phyloP scores from a whole-genome alignment of 2,329 filamentous ascomycete species.

The Arachnomyces sp. region DNA sequence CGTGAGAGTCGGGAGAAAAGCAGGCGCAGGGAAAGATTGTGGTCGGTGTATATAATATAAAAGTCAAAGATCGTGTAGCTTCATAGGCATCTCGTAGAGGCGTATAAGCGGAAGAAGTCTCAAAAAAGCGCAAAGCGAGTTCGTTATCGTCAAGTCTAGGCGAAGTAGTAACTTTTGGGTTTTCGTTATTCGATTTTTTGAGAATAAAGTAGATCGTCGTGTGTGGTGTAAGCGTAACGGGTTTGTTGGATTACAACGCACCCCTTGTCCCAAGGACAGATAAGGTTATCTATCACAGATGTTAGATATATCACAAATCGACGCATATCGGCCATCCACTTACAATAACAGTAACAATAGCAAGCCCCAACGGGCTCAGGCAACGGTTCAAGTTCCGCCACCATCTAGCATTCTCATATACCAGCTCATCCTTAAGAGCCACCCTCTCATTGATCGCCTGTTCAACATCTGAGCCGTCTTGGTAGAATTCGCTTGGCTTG shows the following conservation, averaged over 20 bases:
- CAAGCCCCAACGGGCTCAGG: constrained; percentile 50
- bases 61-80: constrained; percentile 1
- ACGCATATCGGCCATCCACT: constrained; percentile 20
- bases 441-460: constrained; percentile 38
- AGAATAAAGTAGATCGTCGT: neutral
- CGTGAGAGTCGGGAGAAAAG: neutral
- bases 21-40: neutral
- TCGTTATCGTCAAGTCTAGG: neutral
- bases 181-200: neutral
- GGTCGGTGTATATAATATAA: constrained; percentile 4
- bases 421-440: constrained; percentile 38
- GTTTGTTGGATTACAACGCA: constrained; percentile 1
- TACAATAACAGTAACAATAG: constrained; percentile 48
- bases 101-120: too few species aligned
- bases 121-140: constrained; percentile 7
- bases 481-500: constrained; percentile 45
- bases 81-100: too few species aligned
- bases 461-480: constrained; percentile 38
- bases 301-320: constrained; percentile 5
- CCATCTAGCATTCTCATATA: constrained; percentile 54
- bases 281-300: constrained; percentile 9
- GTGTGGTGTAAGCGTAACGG: too few species aligned
- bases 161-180: too few species aligned
- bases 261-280: constrained; percentile 9
- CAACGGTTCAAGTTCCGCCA: constrained; percentile 56